Evolutionary conservation across 2,329 filamentous ascomycete species (phyloP).

Genomic region (Dactylellina haptotyla): DNA sequence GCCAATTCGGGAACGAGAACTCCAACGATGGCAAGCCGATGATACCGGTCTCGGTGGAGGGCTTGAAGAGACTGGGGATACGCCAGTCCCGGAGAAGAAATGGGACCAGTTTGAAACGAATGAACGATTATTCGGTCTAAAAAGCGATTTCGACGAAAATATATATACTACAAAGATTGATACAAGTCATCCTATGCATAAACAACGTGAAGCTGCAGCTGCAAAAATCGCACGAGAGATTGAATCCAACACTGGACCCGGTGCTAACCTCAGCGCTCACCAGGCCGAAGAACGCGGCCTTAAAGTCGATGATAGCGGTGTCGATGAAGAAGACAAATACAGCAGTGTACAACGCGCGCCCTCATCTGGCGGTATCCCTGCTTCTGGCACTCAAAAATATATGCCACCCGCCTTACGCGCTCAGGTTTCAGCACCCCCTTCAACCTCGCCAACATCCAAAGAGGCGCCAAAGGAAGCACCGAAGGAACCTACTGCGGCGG

Average conservation of each 20-base stretch:
- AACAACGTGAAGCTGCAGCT: slow-evolving; percentile 78
- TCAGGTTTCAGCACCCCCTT: slow-evolving; percentile 61
- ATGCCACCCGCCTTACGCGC: slow-evolving; percentile 88
- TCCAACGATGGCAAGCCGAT: slow-evolving; percentile 58
- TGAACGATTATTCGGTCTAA: slow-evolving; percentile 84
- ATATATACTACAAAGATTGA: slow-evolving; percentile 94
- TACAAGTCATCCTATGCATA: slow-evolving; percentile 82
- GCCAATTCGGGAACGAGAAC: slow-evolving; percentile 56
- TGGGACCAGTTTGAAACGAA: slow-evolving; percentile 98
- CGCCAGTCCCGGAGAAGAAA: slow-evolving; percentile 58
- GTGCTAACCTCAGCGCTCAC: slow-evolving; percentile 78
- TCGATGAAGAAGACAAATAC: slow-evolving; percentile 92
- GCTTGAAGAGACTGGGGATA: slow-evolving; percentile 55
- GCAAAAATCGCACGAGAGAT: slow-evolving; percentile 90
- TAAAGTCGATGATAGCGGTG: slow-evolving; percentile 72
- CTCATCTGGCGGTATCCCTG: slow-evolving; percentile 67
- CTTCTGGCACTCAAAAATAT: slow-evolving; percentile 74
- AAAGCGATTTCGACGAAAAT: slow-evolving; percentile 91
- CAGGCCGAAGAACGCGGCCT: slow-evolving; percentile 87
- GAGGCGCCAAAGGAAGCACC: slow-evolving; percentile 30
- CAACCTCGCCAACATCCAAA: slow-evolving; percentile 54
- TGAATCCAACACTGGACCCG: slow-evolving; percentile 67
- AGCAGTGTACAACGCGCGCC: slow-evolving; percentile 80
- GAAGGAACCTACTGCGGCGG: slow-evolving; percentile 14
- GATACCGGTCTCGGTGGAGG: slow-evolving; percentile 46